phyloP scores from a whole-genome alignment of 139 green algal genomes.

The Desmodesmus armatus region DNA sequence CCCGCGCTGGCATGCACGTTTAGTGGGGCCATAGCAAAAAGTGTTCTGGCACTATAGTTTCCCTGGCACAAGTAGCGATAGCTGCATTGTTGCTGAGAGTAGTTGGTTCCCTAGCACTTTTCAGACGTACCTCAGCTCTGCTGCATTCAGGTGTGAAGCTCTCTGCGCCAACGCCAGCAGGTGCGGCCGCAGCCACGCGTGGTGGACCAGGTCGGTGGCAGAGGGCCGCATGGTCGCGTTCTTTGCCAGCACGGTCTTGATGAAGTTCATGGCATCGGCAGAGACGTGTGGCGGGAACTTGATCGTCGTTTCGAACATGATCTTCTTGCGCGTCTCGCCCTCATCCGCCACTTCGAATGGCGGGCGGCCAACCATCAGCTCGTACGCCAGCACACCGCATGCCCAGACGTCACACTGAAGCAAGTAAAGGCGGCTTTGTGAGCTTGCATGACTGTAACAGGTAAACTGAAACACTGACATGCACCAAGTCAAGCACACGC shows the following conservation, averaged over 20 bases:
- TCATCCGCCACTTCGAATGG: constrained; percentile 65
- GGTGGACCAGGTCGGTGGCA: constrained; percentile 35
- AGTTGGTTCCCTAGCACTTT: too few relatives aligned
- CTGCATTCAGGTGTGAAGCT: background rate
- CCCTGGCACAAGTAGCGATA: too few relatives aligned
- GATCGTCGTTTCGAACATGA: constrained; percentile 46
- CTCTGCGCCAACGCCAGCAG: constrained; percentile 11
- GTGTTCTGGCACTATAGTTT: too few relatives aligned
- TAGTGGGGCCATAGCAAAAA: too few relatives aligned
- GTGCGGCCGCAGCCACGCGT: constrained; percentile 40
- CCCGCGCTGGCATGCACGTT: too few relatives aligned
- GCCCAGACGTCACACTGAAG: constrained; percentile 56
- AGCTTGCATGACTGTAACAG: too few relatives aligned
- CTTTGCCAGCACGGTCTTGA: constrained; percentile 44
- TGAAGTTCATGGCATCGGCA: constrained; percentile 36
- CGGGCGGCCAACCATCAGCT: constrained; percentile 63
- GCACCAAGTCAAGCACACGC: too few relatives aligned
- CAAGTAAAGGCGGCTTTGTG: background rate
- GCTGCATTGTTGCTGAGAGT: too few relatives aligned
- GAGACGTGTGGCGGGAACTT: constrained; percentile 35
- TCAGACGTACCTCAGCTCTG: background rate
- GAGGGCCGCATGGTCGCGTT: constrained; percentile 31
- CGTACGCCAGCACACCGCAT: constrained; percentile 63
- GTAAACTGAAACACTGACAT: too few relatives aligned
- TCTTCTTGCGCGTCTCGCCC: constrained; percentile 41